Percentiles rank a stretch among this genome's conserved stretches.
These are phyloP conservation scores for Maudiozyma humilis DNA, from an alignment of 1,139 yeast genomes.

Conservation along the genomic window DNA sequence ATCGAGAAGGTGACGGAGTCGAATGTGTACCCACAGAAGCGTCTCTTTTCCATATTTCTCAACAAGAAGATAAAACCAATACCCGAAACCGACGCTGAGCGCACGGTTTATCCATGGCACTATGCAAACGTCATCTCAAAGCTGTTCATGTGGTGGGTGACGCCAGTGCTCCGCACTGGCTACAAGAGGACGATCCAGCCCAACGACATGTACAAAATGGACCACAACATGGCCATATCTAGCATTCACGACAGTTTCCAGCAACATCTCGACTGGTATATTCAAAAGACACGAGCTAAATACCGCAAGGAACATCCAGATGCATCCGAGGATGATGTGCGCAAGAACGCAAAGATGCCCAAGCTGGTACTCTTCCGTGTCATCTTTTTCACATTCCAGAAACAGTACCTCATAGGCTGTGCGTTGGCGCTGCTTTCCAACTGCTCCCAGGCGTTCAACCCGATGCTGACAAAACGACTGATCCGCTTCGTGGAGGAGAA, in stretches of 20 bases:
- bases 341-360: constrained; percentile 35
- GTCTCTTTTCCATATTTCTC: constrained; percentile 36
- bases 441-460: constrained; percentile 44
- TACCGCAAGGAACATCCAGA: constrained; percentile 28
- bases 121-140: constrained; percentile 33
- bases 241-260: constrained; percentile 36
- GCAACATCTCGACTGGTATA: constrained; percentile 34
- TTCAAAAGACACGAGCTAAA: constrained; percentile 30
- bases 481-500: constrained; percentile 41
- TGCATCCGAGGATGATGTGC: constrained; percentile 29
- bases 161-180: constrained; percentile 52
- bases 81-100: constrained; percentile 42
- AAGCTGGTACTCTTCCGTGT: constrained; percentile 38
- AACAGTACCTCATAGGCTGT: constrained; percentile 41
- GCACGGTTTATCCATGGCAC: constrained; percentile 38
- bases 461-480: constrained; percentile 44
- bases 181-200: constrained; percentile 59
- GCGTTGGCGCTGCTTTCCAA: constrained; percentile 43
- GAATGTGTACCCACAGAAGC: constrained; percentile 32
- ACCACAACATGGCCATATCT: constrained; percentile 46
- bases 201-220: constrained; percentile 51
- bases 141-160: constrained; percentile 50
- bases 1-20: constrained; percentile 29
- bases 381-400: constrained; percentile 48
- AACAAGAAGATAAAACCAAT: constrained; percentile 43